phyloP scores from a whole-genome alignment of 2,329 filamentous ascomycete genomes.

The Aureobasidium namibiae region DNA sequence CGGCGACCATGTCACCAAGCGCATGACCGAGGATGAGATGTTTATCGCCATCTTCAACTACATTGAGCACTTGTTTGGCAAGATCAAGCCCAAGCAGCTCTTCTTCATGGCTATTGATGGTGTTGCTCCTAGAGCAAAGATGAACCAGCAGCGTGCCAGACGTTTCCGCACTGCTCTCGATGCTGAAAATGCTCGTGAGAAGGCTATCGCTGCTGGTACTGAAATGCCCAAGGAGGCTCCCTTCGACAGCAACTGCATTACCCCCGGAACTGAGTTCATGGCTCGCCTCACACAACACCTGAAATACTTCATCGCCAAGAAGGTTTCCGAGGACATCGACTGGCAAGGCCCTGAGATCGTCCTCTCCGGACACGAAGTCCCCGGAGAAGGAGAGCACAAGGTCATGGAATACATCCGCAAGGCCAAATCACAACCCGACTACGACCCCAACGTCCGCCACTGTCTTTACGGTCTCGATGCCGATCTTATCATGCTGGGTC shows the following conservation, averaged over 20 bases:
- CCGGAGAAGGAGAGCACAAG: constrained; percentile 97
- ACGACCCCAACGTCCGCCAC: constrained; percentile 88
- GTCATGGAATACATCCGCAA: constrained; percentile 99
- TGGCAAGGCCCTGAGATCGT: constrained; percentile 98
- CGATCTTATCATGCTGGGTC: constrained; percentile 95
- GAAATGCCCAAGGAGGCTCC: constrained; percentile 92
- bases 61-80: constrained; percentile 96
- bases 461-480: constrained; percentile 96
- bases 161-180: constrained; percentile 93
- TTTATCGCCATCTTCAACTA: constrained; percentile 99
- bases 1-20: constrained; percentile 81
- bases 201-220: constrained; percentile 79
- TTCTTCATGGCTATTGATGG: constrained; percentile 99
- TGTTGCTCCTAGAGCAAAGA: constrained; percentile 94
- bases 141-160: constrained; percentile 97
- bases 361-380: constrained; percentile 93
- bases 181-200: constrained; percentile 79
- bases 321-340: constrained; percentile 90
- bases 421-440: constrained; percentile 88
- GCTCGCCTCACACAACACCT: constrained; percentile 87
- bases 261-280: constrained; percentile 96
- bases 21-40: constrained; percentile 96
- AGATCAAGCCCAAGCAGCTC: constrained; percentile 95
- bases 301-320: constrained; percentile 98
- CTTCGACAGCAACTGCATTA: constrained; percentile 99